Conservation (phyloP, 148 eudicot genomes). For the Polygonum aviculare region DNA sequence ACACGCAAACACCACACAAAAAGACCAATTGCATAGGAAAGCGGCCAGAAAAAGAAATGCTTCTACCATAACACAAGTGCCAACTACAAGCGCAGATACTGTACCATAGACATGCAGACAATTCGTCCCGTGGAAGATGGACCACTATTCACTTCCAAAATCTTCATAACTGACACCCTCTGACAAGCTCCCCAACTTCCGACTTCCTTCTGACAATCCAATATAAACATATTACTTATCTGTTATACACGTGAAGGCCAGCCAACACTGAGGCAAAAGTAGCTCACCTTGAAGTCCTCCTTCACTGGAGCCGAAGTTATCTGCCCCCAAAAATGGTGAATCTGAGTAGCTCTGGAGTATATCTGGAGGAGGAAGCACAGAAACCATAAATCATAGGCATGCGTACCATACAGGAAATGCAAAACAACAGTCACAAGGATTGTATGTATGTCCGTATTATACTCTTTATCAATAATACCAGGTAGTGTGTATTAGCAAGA, state of each 20-base stretch:
- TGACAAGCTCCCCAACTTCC: constrained; percentile 5
- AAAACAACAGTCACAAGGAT: background rate
- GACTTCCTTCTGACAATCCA: background rate
- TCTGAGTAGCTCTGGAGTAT: constrained; percentile 8
- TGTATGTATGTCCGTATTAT: background rate
- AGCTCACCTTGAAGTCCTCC: constrained; percentile 3
- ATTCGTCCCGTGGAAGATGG: background rate
- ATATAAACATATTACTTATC: background rate
- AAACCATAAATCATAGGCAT: background rate
- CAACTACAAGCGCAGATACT: background rate
- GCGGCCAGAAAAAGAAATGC: background rate
- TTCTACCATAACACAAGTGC: background rate
- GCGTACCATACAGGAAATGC: background rate
- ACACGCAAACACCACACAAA: background rate
- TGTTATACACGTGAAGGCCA: background rate
- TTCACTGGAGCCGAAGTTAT: background rate
- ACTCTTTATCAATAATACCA: background rate
- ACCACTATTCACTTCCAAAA: constrained; percentile 9
- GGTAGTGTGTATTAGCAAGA: background rate
- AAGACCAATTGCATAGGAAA: background rate
- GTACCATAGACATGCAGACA: background rate
- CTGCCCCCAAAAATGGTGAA: constrained; percentile 2
- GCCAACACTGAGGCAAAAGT: background rate
- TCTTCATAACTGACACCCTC: constrained; percentile 10
- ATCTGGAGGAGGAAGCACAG: background rate